Conservation (phyloP, 192 early-diverging fungal genomes). For the Rhizoclosmatium sp. region DNA sequence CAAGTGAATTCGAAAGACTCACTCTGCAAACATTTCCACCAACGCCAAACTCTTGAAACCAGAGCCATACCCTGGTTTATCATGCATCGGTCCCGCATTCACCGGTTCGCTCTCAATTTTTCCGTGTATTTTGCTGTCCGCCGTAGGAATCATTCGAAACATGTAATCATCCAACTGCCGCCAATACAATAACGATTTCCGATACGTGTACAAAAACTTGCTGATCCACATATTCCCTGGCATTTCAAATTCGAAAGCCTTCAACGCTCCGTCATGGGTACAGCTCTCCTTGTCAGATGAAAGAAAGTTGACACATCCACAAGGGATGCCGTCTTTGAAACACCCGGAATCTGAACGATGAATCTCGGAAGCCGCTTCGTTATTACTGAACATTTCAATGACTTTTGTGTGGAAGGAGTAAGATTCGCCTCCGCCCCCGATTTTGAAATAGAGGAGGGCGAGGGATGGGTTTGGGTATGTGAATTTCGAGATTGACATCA, state of each 20-base stretch:
- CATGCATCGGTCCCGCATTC: neutral
- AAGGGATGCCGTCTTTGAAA: neutral
- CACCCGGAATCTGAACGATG: neutral
- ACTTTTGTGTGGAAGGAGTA: constrained; percentile 19
- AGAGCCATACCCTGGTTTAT: neutral
- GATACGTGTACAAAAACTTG: constrained; percentile 1
- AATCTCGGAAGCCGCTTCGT: neutral
- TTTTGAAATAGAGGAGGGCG: constrained; percentile 17
- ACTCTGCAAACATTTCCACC: constrained; percentile 25
- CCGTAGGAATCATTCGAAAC: neutral
- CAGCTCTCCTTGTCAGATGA: neutral
- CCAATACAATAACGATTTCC: neutral
- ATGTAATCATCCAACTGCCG: neutral
- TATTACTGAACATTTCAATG: neutral
- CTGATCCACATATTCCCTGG: constrained; percentile 31
- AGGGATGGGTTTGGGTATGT: constrained; percentile 1
- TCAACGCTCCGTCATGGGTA: neutral
- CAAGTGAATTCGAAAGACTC: neutral
- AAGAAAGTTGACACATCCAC: neutral
- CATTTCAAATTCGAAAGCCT: neutral
- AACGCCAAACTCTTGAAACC: constrained; percentile 7
- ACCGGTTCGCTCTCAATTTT: neutral
- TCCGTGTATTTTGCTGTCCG: neutral
- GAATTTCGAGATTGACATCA: constrained; percentile 13
- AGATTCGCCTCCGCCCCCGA: neutral